Evolutionary conservation across 805 yeast genomes (phyloP).

Genomic region (Diddensiella transvaalensis): DNA sequence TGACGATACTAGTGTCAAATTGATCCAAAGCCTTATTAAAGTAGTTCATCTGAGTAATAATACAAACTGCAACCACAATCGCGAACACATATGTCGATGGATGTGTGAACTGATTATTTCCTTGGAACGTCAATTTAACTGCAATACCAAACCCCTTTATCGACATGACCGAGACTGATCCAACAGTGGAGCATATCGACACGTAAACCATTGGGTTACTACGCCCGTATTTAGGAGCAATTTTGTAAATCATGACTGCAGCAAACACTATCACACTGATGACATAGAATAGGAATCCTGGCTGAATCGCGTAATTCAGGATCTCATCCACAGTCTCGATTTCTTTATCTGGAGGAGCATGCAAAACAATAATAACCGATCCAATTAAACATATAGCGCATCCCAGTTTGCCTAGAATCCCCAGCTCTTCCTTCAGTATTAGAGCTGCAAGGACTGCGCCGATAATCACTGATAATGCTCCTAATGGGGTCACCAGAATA

Average conservation of each 20-base stretch:
- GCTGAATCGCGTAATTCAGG: conserved; percentile 70
- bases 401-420: conserved; percentile 85
- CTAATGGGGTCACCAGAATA: conserved; percentile 84
- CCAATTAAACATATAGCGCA: conserved; percentile 89
- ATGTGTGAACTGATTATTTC: conserved; percentile 85
- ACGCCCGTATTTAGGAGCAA: conserved; percentile 77
- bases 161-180: conserved; percentile 86
- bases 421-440: conserved; percentile 80
- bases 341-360: conserved; percentile 94
- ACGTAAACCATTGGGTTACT: conserved; percentile 85
- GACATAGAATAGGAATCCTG: conserved; percentile 65
- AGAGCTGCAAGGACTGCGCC: conserved; percentile 89
- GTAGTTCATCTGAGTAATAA: conserved; percentile 87
- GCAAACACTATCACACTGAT: conserved; percentile 62
- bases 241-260: conserved; percentile 71
- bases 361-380: conserved; percentile 79
- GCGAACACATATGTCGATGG: conserved; percentile 80
- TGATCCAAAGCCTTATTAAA: conserved; percentile 92
- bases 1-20: conserved; percentile 87
- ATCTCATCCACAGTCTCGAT: conserved; percentile 86
- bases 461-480: conserved; percentile 84
- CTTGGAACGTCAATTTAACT: conserved; percentile 73
- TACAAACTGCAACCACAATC: conserved; percentile 72
- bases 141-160: conserved; percentile 94
- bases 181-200: conserved; percentile 85